Evolutionary conservation across 768 basidiomycete genomes (phyloP).

Genomic region (Russula earlei): DNA sequence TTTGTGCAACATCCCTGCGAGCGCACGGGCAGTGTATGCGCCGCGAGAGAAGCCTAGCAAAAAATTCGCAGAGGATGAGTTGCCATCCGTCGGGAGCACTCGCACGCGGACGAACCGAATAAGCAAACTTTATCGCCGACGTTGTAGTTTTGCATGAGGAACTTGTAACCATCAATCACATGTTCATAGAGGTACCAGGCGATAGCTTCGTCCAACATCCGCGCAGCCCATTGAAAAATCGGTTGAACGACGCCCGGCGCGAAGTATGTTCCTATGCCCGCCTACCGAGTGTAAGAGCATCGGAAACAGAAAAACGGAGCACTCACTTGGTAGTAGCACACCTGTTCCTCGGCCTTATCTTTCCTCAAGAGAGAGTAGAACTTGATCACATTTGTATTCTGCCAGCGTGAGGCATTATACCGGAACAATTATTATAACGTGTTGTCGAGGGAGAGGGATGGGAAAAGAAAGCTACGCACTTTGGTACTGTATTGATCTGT

Average conservation of each 20-base stretch:
- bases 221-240: slow-evolving; percentile 46
- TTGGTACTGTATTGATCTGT: background rate
- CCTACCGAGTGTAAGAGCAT: slow-evolving; percentile 23
- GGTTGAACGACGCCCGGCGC: slow-evolving; percentile 61
- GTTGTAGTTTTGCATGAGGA: slow-evolving; percentile 72
- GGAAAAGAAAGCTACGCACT: background rate
- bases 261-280: slow-evolving; percentile 43
- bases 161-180: slow-evolving; percentile 67
- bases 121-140: slow-evolving; percentile 65
- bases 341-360: slow-evolving; percentile 28
- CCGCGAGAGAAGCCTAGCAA: slow-evolving; percentile 67
- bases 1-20: slow-evolving; percentile 69
- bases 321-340: slow-evolving; percentile 60
- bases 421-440: background rate
- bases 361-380: slow-evolving; percentile 32
- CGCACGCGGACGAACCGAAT: slow-evolving; percentile 40
- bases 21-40: slow-evolving; percentile 56
- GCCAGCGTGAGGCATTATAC: too few species aligned
- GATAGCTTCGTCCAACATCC: slow-evolving; percentile 54
- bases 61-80: background rate
- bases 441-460: too few species aligned
- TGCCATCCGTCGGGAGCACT: slow-evolving; percentile 7
- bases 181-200: slow-evolving; percentile 72
- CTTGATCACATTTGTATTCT: slow-evolving; percentile 36
- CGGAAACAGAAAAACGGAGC: background rate